Evolutionary conservation across 164 flowering plant species (phyloP), one percentile per base, ranked within the genome.

Genomic region (Piper betle): DNA sequence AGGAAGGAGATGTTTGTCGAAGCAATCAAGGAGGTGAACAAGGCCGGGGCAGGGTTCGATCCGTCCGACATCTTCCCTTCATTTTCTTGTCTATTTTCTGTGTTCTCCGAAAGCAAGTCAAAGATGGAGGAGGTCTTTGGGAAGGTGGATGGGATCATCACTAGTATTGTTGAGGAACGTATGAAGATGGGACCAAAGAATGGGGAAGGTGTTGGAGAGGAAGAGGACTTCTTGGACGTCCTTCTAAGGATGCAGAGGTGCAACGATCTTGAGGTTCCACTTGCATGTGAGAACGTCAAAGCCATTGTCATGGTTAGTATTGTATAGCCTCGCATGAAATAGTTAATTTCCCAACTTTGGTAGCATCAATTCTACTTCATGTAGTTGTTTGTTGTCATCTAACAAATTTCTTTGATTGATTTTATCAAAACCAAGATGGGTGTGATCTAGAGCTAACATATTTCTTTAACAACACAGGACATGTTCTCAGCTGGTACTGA

Each of bases 31-130:
- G 68, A 68, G 53, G 56, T 25, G 2, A 15, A 38, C 3, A 39
- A 43, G 10, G 3, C 53, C 17, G 53, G 53, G 2, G 72, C 62
- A n/a, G 74, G 78, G 4, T 66, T 74, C 42, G 37, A 43, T 1
- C 4, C 72, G 17, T 56, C 58, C 10, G 79, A 75, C 53, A 39
- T 72, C 41, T 75, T 62, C 33, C 79, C 79, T 40, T 73, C 76
- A 3, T 7, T 70, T 0, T 40, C 40, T 39, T 59, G 65, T 5
- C 67, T 75, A 38, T 37, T 52, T 37, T 39, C 62, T 48, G 52
- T 25, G 33, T 25, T 72, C 18, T 67, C 65, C 40, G 74, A 72
- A n/a, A 55, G 53, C 57, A 68, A 60, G 61, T 25, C 43, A 6
- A 69, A 62, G 57, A 6, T 72, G 37, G 62, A 65, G 57, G 63